A percentile compares a stretch with the other conserved stretches of the same genome.
Conservation (phyloP, 176 grass and related monocot species). For the Avena atlantica region DNA sequence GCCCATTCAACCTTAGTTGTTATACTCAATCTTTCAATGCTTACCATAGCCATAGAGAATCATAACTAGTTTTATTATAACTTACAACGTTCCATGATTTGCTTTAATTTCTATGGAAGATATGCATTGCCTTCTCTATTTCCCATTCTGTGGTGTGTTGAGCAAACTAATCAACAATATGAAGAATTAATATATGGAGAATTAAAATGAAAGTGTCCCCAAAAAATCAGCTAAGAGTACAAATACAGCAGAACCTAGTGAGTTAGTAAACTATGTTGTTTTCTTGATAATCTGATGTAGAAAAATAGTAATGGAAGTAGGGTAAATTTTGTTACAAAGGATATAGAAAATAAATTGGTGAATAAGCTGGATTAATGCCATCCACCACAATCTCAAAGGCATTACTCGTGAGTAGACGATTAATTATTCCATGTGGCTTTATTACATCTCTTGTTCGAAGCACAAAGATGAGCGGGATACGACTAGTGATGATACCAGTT, state of each 20-base stretch:
- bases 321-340: neutral
- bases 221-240: neutral
- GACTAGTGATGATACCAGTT: neutral
- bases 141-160: neutral
- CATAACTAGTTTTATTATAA: neutral
- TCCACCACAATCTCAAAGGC: neutral
- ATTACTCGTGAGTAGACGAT: neutral
- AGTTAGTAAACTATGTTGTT: neutral
- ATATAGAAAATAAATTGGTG: neutral
- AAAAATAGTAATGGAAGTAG: neutral
- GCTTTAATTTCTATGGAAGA: neutral
- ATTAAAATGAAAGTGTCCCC: neutral
- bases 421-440: neutral
- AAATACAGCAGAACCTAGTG: neutral
- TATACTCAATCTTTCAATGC: neutral
- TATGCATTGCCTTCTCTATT: neutral
- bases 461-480: too few relatives aligned
- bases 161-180: neutral
- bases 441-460: neutral
- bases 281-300: neutral
- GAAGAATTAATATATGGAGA: neutral
- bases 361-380: neutral
- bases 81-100: neutral
- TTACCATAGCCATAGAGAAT: neutral
- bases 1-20: too few relatives aligned